These are phyloP conservation scores for Solidago caesia DNA, from an alignment of 129 eudicot genomes.

Conservation along the genomic window DNA sequence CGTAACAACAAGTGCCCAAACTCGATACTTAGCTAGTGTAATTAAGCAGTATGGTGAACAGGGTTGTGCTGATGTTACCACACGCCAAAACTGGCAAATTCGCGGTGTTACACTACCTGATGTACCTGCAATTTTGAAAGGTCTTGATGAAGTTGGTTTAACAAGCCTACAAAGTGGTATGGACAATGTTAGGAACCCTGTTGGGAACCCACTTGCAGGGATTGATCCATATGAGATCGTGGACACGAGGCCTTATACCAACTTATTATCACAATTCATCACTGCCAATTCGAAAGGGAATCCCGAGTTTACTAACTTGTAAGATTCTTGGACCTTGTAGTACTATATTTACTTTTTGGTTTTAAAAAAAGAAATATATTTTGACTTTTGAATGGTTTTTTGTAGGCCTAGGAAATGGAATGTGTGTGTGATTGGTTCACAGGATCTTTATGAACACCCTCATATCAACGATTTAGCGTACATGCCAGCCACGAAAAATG, in stretches of 20 bases:
- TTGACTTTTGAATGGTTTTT: slow-evolving; percentile 14
- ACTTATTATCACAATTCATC: slow-evolving; percentile 73
- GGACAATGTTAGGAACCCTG: slow-evolving; percentile 98
- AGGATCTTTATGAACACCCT: slow-evolving; percentile 96
- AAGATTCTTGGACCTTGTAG: slow-evolving; percentile 29
- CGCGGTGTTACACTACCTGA: slow-evolving; percentile 90
- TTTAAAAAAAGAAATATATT: background rate
- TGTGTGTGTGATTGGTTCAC: slow-evolving; percentile 93
- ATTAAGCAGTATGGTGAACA: slow-evolving; percentile 79
- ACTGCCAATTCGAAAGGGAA: slow-evolving; percentile 89
- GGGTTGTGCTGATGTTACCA: slow-evolving; percentile 92
- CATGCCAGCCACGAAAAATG: slow-evolving; percentile 93
- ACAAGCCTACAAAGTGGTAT: slow-evolving; percentile 96
- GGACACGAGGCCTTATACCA: slow-evolving; percentile 79
- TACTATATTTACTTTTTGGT: background rate
- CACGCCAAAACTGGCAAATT: slow-evolving; percentile 98
- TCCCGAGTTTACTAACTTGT: slow-evolving; percentile 85
- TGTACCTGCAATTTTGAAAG: slow-evolving; percentile 80
- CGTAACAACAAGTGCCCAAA: slow-evolving; percentile 85
- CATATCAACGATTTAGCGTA: slow-evolving; percentile 94
- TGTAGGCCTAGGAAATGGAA: slow-evolving; percentile 99
- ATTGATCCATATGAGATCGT: slow-evolving; percentile 88
- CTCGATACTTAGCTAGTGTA: slow-evolving; percentile 87
- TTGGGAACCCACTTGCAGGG: slow-evolving; percentile 95
- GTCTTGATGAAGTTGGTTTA: slow-evolving; percentile 80